Evolutionary conservation across 352 stramenopile genomes (phyloP), one percentile per base, ranked within the genome.

Genomic region (Phytophthora podocarpi): DNA sequence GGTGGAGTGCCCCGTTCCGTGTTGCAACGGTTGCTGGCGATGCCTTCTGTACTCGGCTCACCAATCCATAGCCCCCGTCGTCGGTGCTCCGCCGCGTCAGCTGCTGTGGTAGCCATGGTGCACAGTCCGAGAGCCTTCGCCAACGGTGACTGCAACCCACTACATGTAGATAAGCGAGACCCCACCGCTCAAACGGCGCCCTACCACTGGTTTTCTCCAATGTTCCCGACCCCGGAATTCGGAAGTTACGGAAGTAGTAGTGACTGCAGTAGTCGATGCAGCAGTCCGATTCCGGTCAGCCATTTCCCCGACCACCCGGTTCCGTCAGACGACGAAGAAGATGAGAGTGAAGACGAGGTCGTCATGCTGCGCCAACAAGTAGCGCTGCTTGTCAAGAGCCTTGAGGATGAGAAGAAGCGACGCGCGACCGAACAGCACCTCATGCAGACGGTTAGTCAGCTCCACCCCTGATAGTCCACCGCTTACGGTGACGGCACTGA

Each of bases 371-470:
- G 76, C 4, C 76, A 88, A 47, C 76, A 86, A 39, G 77, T 89
- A 49, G 64, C 67, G 59, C 59, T 89, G 53, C 70, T 91, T 32
- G 45, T 77, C 43, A 76, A 80, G 46, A 77, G 60, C 47, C 72
- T 91, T 5, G 82, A 89, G 31, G 70, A 83, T 18, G 82, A 91
- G 63, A 87, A 87, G 66, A 89, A 89, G 55, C 74, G 76, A 7
- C 82, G 82, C 37, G 68, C 76, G 4, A 65, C 67, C 7, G 82
- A 91, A 40, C 80, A 89, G 42, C 77, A 87, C 15, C 74, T 85
- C 49, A 89, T 89, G 78, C 78, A 91, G 53, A 71, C 72, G 20
- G 78, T 87, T 69, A 54, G 61, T 50, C 18, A 36, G 3, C 12
- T 32, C 11, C 48, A 36, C 15, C 5, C 11, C 13, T 36, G 15